Conservation (phyloP, 2,329 filamentous ascomycete genomes). For the Colletotrichum godetiae region DNA sequence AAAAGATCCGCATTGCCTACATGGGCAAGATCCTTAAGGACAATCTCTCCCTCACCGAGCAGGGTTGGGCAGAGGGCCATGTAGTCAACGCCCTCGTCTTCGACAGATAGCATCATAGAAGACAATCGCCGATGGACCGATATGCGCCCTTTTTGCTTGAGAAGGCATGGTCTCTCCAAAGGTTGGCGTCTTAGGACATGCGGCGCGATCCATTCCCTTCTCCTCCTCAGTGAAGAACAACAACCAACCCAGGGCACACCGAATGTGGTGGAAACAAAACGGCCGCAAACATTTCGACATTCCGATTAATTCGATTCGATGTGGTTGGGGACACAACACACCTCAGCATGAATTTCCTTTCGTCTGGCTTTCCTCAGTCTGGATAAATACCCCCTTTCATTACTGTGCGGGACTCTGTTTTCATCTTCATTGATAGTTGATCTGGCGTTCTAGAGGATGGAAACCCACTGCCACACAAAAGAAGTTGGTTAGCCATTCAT, state of each 20-base stretch:
- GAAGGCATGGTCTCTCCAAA: neutral
- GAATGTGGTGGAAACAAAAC: neutral
- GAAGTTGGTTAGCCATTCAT: neutral
- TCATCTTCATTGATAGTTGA: neutral
- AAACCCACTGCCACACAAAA: neutral
- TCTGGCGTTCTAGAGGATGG: slow-evolving; percentile 6
- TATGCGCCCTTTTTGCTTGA: neutral
- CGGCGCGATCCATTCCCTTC: neutral
- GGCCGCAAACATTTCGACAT: neutral
- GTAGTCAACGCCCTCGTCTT: slow-evolving; percentile 83
- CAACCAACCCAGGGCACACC: neutral
- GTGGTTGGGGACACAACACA: neutral
- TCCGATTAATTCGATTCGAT: neutral
- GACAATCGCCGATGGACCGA: neutral
- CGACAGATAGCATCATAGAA: slow-evolving; percentile 49
- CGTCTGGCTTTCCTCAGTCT: slow-evolving; percentile 20
- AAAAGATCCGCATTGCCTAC: slow-evolving; percentile 79
- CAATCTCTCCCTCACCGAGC: slow-evolving; percentile 69
- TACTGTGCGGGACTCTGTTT: slow-evolving; percentile 6
- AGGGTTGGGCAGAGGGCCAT: slow-evolving; percentile 82
- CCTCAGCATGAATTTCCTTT: neutral
- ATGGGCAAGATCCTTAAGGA: slow-evolving; percentile 85
- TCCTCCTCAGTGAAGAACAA: neutral
- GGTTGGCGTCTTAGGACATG: neutral
- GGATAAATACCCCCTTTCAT: slow-evolving; percentile 35